phyloP scores from a whole-genome alignment of 306 rosid genomes.

The Lathyrus aphaca region DNA sequence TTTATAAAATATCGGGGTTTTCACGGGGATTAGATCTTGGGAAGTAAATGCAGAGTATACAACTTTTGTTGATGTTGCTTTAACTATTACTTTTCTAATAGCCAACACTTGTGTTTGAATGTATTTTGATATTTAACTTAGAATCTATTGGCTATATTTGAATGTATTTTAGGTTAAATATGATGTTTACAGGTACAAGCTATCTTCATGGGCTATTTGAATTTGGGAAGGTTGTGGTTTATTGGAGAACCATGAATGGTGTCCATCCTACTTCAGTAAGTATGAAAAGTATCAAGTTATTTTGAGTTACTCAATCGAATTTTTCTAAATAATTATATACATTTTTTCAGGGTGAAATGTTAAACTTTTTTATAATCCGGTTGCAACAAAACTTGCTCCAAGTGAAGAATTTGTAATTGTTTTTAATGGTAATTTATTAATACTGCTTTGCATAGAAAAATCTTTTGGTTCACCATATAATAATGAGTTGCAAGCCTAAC shows the following conservation, averaged over 20 bases:
- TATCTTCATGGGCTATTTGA: conserved; percentile 32
- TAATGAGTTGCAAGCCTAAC: too few relatives aligned
- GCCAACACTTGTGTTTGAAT: too few relatives aligned
- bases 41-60: too few relatives aligned
- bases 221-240: conserved; percentile 75
- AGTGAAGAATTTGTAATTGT: conserved; percentile 82
- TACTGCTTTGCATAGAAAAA: not conserved
- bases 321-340: conserved; percentile 15
- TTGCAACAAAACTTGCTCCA: conserved; percentile 64
- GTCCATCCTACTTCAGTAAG: conserved; percentile 82
- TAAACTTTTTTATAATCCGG: conserved; percentile 87
- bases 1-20: too few relatives aligned
- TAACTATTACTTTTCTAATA: too few relatives aligned
- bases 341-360: conserved; percentile 74
- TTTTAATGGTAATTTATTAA: conserved; percentile 68
- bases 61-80: too few relatives aligned
- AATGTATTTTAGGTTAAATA: too few relatives aligned
- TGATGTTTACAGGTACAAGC: too few relatives aligned
- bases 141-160: too few relatives aligned
- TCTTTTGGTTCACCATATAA: conserved; percentile 10
- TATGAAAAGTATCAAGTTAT: not conserved
- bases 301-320: not conserved
- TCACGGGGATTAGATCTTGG: too few relatives aligned
- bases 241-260: conserved; percentile 94
- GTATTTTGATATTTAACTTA: too few relatives aligned